Evolutionary conservation across 1,284 basidiomycete species (phyloP).

Genomic region (Microbotryum silenes-acaulis): DNA sequence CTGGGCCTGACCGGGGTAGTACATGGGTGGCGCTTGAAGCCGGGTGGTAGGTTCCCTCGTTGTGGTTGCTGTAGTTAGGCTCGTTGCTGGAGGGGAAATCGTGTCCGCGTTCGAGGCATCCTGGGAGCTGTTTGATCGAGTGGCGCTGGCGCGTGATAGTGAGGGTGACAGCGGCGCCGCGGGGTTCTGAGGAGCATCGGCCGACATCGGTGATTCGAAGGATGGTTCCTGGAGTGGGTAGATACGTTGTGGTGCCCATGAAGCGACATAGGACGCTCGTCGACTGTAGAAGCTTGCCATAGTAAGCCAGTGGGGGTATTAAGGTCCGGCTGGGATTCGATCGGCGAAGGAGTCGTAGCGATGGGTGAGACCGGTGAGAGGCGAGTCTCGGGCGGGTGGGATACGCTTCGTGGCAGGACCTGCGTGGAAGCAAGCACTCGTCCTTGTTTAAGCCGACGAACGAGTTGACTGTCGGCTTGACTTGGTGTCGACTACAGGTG

Average conservation of each 20-base stretch:
- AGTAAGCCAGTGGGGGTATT: background rate
- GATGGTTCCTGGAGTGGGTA: constrained; percentile 19
- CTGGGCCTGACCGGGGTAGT: constrained; percentile 15
- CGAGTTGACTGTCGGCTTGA: background rate
- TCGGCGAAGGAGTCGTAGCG: background rate
- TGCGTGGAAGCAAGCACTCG: background rate
- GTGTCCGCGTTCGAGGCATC: background rate
- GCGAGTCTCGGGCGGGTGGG: background rate
- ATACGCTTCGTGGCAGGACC: background rate
- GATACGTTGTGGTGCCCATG: constrained; percentile 21
- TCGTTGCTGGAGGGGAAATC: background rate
- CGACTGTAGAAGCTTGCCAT: constrained; percentile 19
- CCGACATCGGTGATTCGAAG: constrained; percentile 4
- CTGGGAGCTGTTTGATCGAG: background rate
- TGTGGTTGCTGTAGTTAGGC: background rate
- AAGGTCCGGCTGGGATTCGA: background rate
- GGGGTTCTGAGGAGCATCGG: background rate
- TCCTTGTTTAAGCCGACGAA: background rate
- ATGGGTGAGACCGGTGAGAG: background rate
- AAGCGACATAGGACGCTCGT: constrained; percentile 3
- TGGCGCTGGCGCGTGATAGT: background rate
- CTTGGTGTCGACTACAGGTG: background rate
- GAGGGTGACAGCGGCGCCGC: background rate
- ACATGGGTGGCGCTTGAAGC: constrained; percentile 13
- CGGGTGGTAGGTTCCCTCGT: background rate